Conservation (phyloP, 2,329 filamentous ascomycete genomes). For the Penicillium sp. region DNA sequence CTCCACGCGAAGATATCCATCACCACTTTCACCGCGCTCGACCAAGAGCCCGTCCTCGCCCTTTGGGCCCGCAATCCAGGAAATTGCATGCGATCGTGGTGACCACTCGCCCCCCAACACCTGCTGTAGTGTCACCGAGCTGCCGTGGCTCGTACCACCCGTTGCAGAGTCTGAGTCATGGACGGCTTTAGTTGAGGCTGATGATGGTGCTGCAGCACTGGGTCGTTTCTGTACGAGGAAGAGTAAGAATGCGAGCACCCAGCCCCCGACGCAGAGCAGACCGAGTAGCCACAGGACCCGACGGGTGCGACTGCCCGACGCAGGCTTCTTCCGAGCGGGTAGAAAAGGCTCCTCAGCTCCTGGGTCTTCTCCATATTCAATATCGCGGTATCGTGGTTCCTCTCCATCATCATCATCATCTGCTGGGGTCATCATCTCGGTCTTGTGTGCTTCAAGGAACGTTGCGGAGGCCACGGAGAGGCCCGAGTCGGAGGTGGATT, state of each 20-base stretch:
- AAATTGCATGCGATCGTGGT: constrained; percentile 41
- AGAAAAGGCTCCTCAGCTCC: constrained; percentile 28
- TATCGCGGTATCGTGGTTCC: constrained; percentile 33
- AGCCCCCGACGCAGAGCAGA: constrained; percentile 44
- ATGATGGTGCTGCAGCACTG: constrained; percentile 29
- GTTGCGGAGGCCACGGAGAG: constrained; percentile 34
- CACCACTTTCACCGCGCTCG: constrained; percentile 58
- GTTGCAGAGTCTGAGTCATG: constrained; percentile 32
- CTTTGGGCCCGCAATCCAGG: constrained; percentile 49
- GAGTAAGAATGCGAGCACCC: constrained; percentile 45
- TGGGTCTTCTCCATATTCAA: constrained; percentile 33
- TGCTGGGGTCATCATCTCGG: constrained; percentile 11
- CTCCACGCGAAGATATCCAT: constrained; percentile 79
- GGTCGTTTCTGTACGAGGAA: constrained; percentile 41
- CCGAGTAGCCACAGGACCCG: constrained; percentile 42
- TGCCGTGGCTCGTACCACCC: constrained; percentile 38
- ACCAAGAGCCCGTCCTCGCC: constrained; percentile 75
- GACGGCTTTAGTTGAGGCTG: constrained; percentile 20
- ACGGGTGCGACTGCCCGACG: constrained; percentile 31
- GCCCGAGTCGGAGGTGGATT: constrained; percentile 34
- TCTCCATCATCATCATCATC: constrained; percentile 9
- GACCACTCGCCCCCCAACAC: constrained; percentile 41
- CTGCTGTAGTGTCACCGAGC: constrained; percentile 44
- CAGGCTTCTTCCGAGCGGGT: constrained; percentile 20
- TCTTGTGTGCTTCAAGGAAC: constrained; percentile 29